Evolutionary conservation across 2,329 filamentous ascomycete species (phyloP).

Genomic region (Kalaharituber pfeilii): DNA sequence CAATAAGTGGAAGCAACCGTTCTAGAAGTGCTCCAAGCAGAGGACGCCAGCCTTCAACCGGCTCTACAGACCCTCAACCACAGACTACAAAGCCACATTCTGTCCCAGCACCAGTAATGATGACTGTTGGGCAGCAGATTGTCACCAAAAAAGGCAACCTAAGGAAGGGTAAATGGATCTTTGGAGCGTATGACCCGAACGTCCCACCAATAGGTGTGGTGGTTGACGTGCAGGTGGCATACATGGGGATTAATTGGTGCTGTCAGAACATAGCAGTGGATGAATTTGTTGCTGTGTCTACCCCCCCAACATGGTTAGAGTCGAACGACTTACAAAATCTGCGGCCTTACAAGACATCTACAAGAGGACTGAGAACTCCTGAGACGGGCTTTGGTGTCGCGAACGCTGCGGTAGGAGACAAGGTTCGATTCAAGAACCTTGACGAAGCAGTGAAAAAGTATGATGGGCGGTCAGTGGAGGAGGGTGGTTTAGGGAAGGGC

Average conservation of each 20-base stretch:
- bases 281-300: slow-evolving; percentile 25
- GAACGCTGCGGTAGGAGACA: slow-evolving; percentile 31
- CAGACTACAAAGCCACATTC: slow-evolving; percentile 2
- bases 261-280: slow-evolving; percentile 28
- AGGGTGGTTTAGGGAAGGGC: slow-evolving; percentile 25
- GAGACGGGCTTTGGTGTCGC: slow-evolving; percentile 22
- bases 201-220: slow-evolving; percentile 35
- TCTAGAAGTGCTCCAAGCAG: slow-evolving; percentile 6
- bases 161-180: slow-evolving; percentile 36
- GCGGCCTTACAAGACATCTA: slow-evolving; percentile 18
- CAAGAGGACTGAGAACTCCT: slow-evolving; percentile 23
- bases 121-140: slow-evolving; percentile 31
- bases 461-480: slow-evolving; percentile 23
- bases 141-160: slow-evolving; percentile 37
- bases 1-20: slow-evolving; percentile 15
- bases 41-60: background rate
- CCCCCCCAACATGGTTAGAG: slow-evolving; percentile 30
- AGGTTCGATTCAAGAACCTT: slow-evolving; percentile 40
- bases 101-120: slow-evolving; percentile 14
- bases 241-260: slow-evolving; percentile 37
- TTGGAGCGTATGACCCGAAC: slow-evolving; percentile 35
- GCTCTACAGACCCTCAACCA: background rate
- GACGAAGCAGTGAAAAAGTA: slow-evolving; percentile 37
- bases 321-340: slow-evolving; percentile 30
- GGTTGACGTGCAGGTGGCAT: slow-evolving; percentile 32